Evolutionary conservation across 2,329 filamentous ascomycete species (phyloP).

Genomic region (Fusarium multiceps): DNA sequence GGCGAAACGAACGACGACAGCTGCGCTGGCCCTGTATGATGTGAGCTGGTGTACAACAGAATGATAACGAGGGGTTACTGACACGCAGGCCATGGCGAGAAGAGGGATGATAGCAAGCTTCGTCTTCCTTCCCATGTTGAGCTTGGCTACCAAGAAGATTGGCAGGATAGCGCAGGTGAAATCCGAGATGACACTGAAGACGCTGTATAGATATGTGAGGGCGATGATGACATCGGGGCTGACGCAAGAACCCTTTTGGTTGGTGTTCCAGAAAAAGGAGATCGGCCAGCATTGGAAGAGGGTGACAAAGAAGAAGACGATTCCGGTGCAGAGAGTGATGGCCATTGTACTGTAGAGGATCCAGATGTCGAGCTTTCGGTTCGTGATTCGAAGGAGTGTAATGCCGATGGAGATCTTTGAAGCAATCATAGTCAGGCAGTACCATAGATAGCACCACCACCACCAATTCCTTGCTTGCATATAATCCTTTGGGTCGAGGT

Average conservation of each 20-base stretch:
- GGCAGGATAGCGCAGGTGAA: constrained; percentile 64
- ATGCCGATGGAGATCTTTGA: constrained; percentile 58
- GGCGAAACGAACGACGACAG: constrained; percentile 55
- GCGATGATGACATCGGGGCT: constrained; percentile 59
- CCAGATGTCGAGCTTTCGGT: constrained; percentile 48
- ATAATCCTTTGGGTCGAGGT: constrained; percentile 46
- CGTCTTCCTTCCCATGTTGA: constrained; percentile 64
- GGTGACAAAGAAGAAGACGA: constrained; percentile 56
- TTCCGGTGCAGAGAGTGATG: constrained; percentile 52
- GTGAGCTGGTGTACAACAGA: constrained; percentile 21
- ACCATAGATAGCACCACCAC: constrained; percentile 55
- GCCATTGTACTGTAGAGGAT: constrained; percentile 53
- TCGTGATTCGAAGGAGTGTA: constrained; percentile 56
- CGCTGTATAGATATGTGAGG: constrained; percentile 65
- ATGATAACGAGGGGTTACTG: constrained; percentile 30
- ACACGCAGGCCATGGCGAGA: constrained; percentile 67
- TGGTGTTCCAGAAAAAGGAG: constrained; percentile 55
- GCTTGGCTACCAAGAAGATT: constrained; percentile 63
- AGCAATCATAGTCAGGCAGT: constrained; percentile 51
- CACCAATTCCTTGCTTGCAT: constrained; percentile 52
- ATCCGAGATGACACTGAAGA: constrained; percentile 61
- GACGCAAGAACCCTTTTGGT: constrained; percentile 52
- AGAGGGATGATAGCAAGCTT: constrained; percentile 65
- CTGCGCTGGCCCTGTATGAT: constrained; percentile 55
- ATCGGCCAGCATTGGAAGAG: constrained; percentile 56